Conservation (phyloP, 495 filamentous ascomycete genomes). For the Daldinia caldariorum region DNA sequence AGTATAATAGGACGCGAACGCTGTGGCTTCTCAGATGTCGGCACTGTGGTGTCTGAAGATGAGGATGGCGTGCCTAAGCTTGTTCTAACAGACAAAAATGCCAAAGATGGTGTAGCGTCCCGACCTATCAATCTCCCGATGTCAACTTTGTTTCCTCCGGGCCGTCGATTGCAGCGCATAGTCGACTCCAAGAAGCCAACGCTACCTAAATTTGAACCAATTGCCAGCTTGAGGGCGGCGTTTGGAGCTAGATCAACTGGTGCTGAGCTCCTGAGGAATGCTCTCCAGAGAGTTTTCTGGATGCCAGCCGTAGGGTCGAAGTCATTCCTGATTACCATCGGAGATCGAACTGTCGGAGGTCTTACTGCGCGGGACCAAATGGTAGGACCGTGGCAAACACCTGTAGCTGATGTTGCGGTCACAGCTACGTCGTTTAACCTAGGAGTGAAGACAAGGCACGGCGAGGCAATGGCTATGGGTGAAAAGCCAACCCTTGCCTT, state of each 20-base stretch:
- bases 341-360: slow-evolving; percentile 89
- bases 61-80: slow-evolving; percentile 71
- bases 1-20: slow-evolving; percentile 70
- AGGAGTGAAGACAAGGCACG: slow-evolving; percentile 71
- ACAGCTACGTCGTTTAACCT: slow-evolving; percentile 81
- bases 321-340: slow-evolving; percentile 96
- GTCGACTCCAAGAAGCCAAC: slow-evolving; percentile 77
- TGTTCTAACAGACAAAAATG: slow-evolving; percentile 83
- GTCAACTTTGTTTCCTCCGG: slow-evolving; percentile 90
- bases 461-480: slow-evolving; percentile 97
- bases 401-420: slow-evolving; percentile 91
- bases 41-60: slow-evolving; percentile 74
- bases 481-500: slow-evolving; percentile 91
- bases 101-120: slow-evolving; percentile 68
- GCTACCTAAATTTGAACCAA: slow-evolving; percentile 76
- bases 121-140: slow-evolving; percentile 91
- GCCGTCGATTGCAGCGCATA: slow-evolving; percentile 80
- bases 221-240: slow-evolving; percentile 52
- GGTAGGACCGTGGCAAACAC: slow-evolving; percentile 96
- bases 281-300: slow-evolving; percentile 80
- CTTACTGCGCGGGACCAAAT: slow-evolving; percentile 91
- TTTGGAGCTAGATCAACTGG: slow-evolving; percentile 62
- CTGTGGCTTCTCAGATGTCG: slow-evolving; percentile 93
- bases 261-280: slow-evolving; percentile 75
- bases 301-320: slow-evolving; percentile 94